A percentile compares a stretch with the other conserved stretches of the same genome.
phyloP scores from a whole-genome alignment of 495 filamentous ascomycete species.

The Daldinia grandis region DNA sequence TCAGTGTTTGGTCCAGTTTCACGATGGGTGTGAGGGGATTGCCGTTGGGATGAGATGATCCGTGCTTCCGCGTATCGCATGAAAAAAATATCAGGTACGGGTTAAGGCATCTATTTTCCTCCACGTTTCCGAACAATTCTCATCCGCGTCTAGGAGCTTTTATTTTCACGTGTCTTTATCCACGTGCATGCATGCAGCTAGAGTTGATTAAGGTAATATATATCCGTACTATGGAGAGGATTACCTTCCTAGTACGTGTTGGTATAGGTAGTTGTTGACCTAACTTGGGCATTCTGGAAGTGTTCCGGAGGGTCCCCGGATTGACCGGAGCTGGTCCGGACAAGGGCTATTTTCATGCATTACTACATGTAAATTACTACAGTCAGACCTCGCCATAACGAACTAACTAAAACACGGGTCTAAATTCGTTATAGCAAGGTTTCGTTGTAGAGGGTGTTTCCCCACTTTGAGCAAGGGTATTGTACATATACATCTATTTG shows the following conservation, averaged over 20 bases:
- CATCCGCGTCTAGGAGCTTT: neutral
- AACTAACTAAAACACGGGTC: too few relatives aligned
- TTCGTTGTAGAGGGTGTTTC: too few relatives aligned
- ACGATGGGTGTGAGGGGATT: constrained; percentile 55
- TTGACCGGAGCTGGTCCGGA: constrained; percentile 25
- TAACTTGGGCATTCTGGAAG: constrained; percentile 22
- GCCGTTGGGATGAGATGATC: constrained; percentile 45
- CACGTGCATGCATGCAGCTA: neutral
- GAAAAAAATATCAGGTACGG: constrained; percentile 57
- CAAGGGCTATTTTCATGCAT: constrained; percentile 27
- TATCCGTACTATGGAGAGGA: constrained; percentile 7
- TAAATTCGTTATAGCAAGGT: too few relatives aligned
- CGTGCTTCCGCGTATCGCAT: constrained; percentile 49
- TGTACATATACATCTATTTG: too few relatives aligned
- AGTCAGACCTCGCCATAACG: too few relatives aligned
- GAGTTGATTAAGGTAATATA: neutral
- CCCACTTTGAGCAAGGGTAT: too few relatives aligned
- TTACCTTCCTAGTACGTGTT: constrained; percentile 1
- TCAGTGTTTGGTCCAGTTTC: constrained; percentile 49
- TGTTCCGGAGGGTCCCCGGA: constrained; percentile 22
- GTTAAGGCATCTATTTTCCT: constrained; percentile 63
- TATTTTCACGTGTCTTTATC: neutral
- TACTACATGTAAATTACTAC: neutral
- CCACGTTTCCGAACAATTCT: constrained; percentile 60
- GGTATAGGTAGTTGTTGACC: neutral